Percentiles rank a stretch among this genome's conserved stretches.
phyloP scores from a whole-genome alignment of 164 flowering plant species.

The Tinospora cordifolia region DNA sequence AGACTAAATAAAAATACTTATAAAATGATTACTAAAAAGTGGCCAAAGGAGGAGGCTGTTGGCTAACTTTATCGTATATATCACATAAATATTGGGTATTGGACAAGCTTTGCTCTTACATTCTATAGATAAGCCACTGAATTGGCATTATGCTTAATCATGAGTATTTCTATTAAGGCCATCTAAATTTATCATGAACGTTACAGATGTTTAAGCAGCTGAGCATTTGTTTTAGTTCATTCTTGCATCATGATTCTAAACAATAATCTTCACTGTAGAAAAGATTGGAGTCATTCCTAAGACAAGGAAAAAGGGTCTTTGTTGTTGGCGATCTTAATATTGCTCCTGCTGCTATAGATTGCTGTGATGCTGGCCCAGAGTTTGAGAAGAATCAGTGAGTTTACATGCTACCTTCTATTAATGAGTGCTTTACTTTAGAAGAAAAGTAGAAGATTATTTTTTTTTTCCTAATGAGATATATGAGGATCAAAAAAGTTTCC shows the following conservation, averaged over 20 bases:
- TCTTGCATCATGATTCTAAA: slow-evolving; percentile 1
- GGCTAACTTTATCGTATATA: not conserved
- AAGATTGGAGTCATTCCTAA: slow-evolving; percentile 83
- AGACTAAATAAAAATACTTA: too few species aligned
- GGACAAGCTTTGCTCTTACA: not conserved
- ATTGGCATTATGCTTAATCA: not conserved
- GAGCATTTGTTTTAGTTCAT: not conserved
- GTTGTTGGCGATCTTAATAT: slow-evolving; percentile 96
- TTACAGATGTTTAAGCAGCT: not conserved
- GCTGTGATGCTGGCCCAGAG: slow-evolving; percentile 86
- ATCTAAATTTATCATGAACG: not conserved
- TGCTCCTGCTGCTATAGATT: slow-evolving; percentile 80
- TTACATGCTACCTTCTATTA: not conserved
- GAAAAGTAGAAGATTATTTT: not conserved
- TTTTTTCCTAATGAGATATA: not conserved
- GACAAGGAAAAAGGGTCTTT: slow-evolving; percentile 57
- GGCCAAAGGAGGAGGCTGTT: not conserved
- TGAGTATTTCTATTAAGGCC: not conserved
- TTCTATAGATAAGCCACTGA: not conserved
- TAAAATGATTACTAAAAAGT: not conserved
- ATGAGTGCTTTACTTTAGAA: not conserved
- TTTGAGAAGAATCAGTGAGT: slow-evolving; percentile 86
- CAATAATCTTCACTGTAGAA: slow-evolving; percentile 45
- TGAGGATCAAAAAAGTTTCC: not conserved
- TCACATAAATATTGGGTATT: not conserved